Percentiles rank a stretch among this genome's conserved stretches.
phyloP scores from a whole-genome alignment of 2,329 filamentous ascomycete genomes.

The Fusarium newnesense region DNA sequence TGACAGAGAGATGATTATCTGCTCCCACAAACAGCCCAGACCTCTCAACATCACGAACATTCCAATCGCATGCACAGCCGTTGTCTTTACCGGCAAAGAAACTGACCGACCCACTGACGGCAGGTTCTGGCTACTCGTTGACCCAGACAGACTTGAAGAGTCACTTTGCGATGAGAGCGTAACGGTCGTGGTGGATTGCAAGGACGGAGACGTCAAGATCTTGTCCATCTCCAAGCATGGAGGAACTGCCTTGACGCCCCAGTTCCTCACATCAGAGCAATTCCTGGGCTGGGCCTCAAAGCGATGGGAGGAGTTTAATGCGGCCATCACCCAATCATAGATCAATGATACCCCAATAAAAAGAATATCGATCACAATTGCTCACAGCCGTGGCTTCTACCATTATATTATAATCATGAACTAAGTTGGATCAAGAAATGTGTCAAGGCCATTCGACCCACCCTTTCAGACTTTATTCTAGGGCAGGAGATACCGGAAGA shows the following conservation, averaged over 20 bases:
- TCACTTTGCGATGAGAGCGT: slow-evolving; percentile 82
- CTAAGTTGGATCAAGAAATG: slow-evolving; percentile 53
- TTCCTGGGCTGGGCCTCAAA: slow-evolving; percentile 52
- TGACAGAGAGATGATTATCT: slow-evolving; percentile 82
- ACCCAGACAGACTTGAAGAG: slow-evolving; percentile 93
- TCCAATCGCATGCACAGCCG: slow-evolving; percentile 81
- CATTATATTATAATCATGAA: slow-evolving; percentile 1
- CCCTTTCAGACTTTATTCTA: slow-evolving; percentile 81
- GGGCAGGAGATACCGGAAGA: slow-evolving; percentile 90
- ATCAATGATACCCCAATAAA: slow-evolving; percentile 43
- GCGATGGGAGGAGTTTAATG: slow-evolving; percentile 51
- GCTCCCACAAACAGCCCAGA: slow-evolving; percentile 67
- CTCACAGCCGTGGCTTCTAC: neutral
- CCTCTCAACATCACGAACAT: slow-evolving; percentile 70
- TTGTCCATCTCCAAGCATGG: slow-evolving; percentile 85
- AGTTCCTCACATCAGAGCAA: slow-evolving; percentile 72
- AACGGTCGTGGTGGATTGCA: slow-evolving; percentile 81
- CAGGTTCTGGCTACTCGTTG: slow-evolving; percentile 80
- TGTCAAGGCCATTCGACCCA: slow-evolving; percentile 84
- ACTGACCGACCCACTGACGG: slow-evolving; percentile 56
- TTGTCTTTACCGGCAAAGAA: slow-evolving; percentile 77
- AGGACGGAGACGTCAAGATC: slow-evolving; percentile 64
- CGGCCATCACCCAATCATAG: slow-evolving; percentile 47
- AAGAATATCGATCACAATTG: slow-evolving; percentile 5
- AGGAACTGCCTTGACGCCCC: slow-evolving; percentile 74